phyloP scores from a whole-genome alignment of 2,329 filamentous ascomycete species.

The Ophiostoma piceae region DNA sequence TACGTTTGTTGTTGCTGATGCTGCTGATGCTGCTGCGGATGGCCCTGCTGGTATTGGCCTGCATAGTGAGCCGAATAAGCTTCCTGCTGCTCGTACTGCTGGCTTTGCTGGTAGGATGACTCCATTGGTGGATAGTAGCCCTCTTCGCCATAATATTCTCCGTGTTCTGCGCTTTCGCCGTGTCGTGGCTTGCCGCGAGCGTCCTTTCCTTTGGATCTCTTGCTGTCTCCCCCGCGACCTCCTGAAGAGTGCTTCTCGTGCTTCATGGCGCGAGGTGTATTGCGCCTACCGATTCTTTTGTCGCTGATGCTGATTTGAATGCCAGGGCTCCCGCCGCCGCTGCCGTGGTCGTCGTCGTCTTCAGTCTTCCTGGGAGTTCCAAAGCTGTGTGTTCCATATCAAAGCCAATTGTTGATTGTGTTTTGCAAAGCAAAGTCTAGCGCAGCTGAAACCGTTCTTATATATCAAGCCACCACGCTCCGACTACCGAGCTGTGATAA shows the following conservation, averaged over 20 bases:
- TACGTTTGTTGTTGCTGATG: neutral
- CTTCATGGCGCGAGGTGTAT: neutral
- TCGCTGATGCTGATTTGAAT: neutral
- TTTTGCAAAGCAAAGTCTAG: neutral
- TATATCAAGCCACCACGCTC: neutral
- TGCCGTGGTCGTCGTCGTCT: neutral
- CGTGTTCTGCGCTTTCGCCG: neutral
- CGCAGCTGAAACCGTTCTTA: neutral
- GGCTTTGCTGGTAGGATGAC: neutral
- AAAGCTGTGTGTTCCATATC: neutral
- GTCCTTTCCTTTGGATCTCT: conserved; percentile 3
- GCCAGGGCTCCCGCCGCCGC: neutral
- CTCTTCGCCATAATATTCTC: neutral
- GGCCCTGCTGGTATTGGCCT: neutral
- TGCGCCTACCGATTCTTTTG: neutral
- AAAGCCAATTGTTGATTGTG: neutral
- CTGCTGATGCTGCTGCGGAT: neutral
- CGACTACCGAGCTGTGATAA: neutral
- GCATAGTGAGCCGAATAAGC: neutral
- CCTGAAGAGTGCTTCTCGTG: neutral
- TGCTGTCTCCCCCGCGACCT: neutral
- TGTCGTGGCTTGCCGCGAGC: neutral
- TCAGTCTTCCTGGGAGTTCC: neutral
- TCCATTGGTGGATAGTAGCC: conserved; percentile 2
- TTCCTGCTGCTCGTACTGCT: neutral